Percentiles rank a stretch among this genome's conserved stretches.
Evolutionary conservation across 1,139 yeast genomes (phyloP).

Genomic region (Ashbya aceris): DNA sequence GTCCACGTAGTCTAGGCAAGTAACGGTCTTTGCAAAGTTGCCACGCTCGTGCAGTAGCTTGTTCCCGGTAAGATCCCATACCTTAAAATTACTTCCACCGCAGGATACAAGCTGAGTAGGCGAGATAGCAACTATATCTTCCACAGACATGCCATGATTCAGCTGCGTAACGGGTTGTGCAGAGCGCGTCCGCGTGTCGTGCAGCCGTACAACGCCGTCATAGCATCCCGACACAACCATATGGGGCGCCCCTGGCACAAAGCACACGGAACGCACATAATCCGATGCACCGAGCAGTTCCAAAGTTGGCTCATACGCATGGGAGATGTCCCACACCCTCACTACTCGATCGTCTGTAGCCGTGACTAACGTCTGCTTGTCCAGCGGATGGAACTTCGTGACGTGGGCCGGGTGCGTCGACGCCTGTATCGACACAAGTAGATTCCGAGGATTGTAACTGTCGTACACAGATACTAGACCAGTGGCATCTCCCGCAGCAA

Average conservation of each 20-base stretch:
- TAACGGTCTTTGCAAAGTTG: slow-evolving; percentile 89
- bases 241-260: slow-evolving; percentile 52
- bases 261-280: slow-evolving; percentile 75
- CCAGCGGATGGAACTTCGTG: slow-evolving; percentile 71
- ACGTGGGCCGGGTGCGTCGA: slow-evolving; percentile 86
- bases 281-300: slow-evolving; percentile 75
- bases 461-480: slow-evolving; percentile 79
- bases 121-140: slow-evolving; percentile 71
- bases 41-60: slow-evolving; percentile 27
- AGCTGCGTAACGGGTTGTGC: slow-evolving; percentile 38
- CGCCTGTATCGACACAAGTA: slow-evolving; percentile 72
- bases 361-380: slow-evolving; percentile 58
- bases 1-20: slow-evolving; percentile 54
- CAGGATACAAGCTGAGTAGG: slow-evolving; percentile 74
- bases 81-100: slow-evolving; percentile 80
- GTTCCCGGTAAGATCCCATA: slow-evolving; percentile 88
- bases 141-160: slow-evolving; percentile 72
- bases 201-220: slow-evolving; percentile 80
- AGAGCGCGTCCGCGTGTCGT: slow-evolving; percentile 62
- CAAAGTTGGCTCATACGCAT: slow-evolving; percentile 53
- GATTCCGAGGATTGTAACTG: slow-evolving; percentile 66
- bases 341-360: slow-evolving; percentile 89
- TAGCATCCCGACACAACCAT: slow-evolving; percentile 88
- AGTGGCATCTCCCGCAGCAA: slow-evolving; percentile 89
- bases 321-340: slow-evolving; percentile 81